A percentile compares a stretch with the other conserved stretches of the same genome.
These are phyloP conservation scores for Kokia cookei DNA, from an alignment of 441 rosid species.

Conservation along the genomic window DNA sequence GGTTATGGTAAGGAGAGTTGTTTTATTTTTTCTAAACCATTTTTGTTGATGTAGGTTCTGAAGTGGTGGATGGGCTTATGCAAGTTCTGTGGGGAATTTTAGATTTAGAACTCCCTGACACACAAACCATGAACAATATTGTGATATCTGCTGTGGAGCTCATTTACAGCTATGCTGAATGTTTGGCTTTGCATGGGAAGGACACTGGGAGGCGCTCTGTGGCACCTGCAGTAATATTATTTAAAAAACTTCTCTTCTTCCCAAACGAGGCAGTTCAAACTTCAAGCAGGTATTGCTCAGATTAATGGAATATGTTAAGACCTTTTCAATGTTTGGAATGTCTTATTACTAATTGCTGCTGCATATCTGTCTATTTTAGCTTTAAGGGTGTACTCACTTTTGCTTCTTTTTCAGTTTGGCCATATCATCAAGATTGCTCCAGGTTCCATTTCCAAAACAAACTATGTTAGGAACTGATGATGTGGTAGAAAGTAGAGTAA, in stretches of 20 bases:
- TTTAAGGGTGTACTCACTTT: slow-evolving; percentile 16
- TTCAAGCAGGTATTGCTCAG: slow-evolving; percentile 81
- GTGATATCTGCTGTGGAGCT: slow-evolving; percentile 96
- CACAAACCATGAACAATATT: slow-evolving; percentile 93
- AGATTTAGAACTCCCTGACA: slow-evolving; percentile 93
- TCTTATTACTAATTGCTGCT: slow-evolving; percentile 1
- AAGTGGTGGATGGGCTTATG: slow-evolving; percentile 95
- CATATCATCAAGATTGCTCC: slow-evolving; percentile 97
- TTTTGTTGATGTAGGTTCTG: slow-evolving; percentile 58
- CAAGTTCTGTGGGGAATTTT: slow-evolving; percentile 98
- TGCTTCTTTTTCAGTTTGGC: slow-evolving; percentile 71
- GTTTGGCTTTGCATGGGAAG: slow-evolving; percentile 85
- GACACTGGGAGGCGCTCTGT: slow-evolving; percentile 61
- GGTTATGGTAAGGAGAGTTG: background rate
- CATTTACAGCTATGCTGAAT: slow-evolving; percentile 96
- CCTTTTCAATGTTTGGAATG: background rate
- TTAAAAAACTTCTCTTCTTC: slow-evolving; percentile 84
- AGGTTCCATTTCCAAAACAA: slow-evolving; percentile 99
- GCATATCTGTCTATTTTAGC: slow-evolving; percentile 6
- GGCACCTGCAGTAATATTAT: slow-evolving; percentile 84
- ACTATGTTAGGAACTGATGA: slow-evolving; percentile 93
- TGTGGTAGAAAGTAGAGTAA: slow-evolving; percentile 53
- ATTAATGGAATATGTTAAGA: background rate
- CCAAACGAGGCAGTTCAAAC: slow-evolving; percentile 91
- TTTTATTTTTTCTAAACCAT: slow-evolving; percentile 6